phyloP scores from a whole-genome alignment of 2,329 filamentous ascomycete species.

The Amylocarpus encephaloides region DNA sequence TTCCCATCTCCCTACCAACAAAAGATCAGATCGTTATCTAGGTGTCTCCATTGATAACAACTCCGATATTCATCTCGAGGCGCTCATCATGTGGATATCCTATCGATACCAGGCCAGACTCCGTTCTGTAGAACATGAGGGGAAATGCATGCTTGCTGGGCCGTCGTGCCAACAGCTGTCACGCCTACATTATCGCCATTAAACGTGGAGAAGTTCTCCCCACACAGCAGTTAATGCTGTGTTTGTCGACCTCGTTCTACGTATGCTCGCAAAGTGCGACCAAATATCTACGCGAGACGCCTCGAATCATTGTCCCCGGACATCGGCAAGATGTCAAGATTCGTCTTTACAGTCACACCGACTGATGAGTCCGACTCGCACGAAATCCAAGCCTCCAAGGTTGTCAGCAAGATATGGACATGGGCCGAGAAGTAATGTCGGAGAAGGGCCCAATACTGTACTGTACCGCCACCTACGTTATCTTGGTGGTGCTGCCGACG shows the following conservation, averaged over 20 bases:
- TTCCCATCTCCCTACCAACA: too few species aligned
- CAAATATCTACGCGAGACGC: neutral
- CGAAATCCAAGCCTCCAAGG: neutral
- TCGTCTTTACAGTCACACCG: too few species aligned
- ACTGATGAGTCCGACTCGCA: neutral
- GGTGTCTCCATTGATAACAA: too few species aligned
- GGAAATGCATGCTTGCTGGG: too few species aligned
- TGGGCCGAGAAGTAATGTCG: neutral
- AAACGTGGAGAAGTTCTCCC: neutral
- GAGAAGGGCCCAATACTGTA: neutral
- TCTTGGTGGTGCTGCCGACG: constrained; percentile 2
- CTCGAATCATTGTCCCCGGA: neutral
- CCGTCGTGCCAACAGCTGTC: neutral
- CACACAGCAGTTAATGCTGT: neutral
- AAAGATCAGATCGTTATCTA: too few species aligned
- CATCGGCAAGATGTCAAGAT: neutral
- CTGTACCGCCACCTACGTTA: neutral
- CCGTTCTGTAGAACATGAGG: too few species aligned
- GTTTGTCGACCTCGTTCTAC: neutral
- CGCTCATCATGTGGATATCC: too few species aligned
- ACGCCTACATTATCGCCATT: neutral
- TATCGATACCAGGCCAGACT: too few species aligned
- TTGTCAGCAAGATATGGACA: neutral
- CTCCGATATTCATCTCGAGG: too few species aligned
- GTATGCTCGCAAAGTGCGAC: neutral